Conservation (phyloP, 1,284 basidiomycete genomes). For the Marasmius sp. region DNA sequence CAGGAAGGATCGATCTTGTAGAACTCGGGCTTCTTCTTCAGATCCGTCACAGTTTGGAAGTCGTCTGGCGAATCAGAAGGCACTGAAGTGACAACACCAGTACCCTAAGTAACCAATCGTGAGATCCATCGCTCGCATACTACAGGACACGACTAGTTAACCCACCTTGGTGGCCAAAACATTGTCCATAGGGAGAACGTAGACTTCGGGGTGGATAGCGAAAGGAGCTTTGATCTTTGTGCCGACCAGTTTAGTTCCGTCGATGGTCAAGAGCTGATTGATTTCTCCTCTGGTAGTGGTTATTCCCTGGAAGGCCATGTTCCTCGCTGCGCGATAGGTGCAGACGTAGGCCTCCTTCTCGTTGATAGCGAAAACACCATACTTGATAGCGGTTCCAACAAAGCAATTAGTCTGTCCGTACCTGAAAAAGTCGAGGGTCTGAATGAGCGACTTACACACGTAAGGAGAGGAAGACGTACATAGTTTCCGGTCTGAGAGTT, state of each 20-base stretch:
- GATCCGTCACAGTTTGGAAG: constrained; percentile 87
- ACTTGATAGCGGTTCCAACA: constrained; percentile 89
- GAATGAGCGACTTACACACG: constrained; percentile 8
- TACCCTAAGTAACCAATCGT: constrained; percentile 60
- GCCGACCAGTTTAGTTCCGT: constrained; percentile 82
- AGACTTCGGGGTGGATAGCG: constrained; percentile 82
- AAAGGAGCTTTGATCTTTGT: constrained; percentile 92
- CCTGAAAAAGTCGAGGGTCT: constrained; percentile 38
- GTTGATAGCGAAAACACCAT: constrained; percentile 88
- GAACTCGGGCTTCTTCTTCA: constrained; percentile 96
- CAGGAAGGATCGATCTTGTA: constrained; percentile 95
- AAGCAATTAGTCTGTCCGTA: constrained; percentile 99
- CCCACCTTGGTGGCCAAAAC: constrained; percentile 88
- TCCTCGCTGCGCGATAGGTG: constrained; percentile 89
- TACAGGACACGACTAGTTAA: background rate
- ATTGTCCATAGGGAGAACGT: constrained; percentile 97
- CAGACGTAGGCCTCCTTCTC: constrained; percentile 89
- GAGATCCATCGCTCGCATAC: background rate
- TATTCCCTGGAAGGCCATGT: constrained; percentile 96
- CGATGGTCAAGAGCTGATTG: constrained; percentile 73
- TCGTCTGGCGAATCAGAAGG: constrained; percentile 99
- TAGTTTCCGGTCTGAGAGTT: constrained; percentile 95
- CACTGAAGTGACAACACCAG: constrained; percentile 97
- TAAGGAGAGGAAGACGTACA: constrained; percentile 52
- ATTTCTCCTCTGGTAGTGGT: constrained; percentile 71